Percentiles rank a stretch among this genome's conserved stretches.
Conservation (phyloP, 805 yeast species). For the Debaryomyces hansenii region DNA sequence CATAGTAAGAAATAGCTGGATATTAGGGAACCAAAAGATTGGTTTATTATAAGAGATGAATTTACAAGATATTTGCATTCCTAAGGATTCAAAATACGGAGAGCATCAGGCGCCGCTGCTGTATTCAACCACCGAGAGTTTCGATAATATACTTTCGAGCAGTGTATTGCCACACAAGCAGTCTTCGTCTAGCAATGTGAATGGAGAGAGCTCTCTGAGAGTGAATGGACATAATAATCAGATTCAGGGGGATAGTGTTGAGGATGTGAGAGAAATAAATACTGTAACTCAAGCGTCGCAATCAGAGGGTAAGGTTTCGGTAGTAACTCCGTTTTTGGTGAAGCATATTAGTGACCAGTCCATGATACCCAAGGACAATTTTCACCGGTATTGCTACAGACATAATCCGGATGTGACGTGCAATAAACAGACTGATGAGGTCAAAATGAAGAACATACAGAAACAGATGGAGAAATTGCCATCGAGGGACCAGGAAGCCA, state of each 20-base stretch:
- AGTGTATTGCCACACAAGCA: background rate
- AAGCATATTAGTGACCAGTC: conserved; percentile 43
- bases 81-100: background rate
- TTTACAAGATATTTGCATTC: background rate
- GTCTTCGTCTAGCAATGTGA: conserved; percentile 2
- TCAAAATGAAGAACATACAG: conserved; percentile 65
- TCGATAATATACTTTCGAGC: conserved; percentile 8
- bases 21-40: no score
- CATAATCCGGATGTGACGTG: conserved; percentile 88
- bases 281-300: background rate
- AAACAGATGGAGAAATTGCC: conserved; percentile 56
- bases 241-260: no score
- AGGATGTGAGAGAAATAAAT: no score
- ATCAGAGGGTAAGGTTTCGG: conserved; percentile 1
- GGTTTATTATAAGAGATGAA: background rate
- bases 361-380: conserved; percentile 49
- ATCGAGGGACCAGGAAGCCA: conserved; percentile 70
- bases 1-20: no score
- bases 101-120: background rate
- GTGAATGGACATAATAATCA: no score
- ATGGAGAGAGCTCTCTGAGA: background rate
- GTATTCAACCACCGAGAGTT: background rate
- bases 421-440: conserved; percentile 65
- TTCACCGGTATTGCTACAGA: conserved; percentile 79
- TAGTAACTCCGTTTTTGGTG: conserved; percentile 36